phyloP scores from a whole-genome alignment of 768 basidiomycete species.

The Xerocomus potaroensis region DNA sequence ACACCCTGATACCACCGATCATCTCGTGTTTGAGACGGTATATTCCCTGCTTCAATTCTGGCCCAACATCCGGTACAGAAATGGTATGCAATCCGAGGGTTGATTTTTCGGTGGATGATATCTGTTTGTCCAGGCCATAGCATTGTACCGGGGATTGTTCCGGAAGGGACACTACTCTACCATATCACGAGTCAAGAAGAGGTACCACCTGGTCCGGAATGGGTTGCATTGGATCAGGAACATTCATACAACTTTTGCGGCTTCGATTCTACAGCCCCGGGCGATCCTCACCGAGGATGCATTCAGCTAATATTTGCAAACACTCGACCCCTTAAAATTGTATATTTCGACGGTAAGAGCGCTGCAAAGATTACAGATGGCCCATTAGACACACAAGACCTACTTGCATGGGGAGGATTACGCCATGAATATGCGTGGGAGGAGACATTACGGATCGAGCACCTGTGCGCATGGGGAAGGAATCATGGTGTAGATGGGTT shows the following conservation, averaged over 20 bases:
- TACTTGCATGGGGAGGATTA: conserved; percentile 29
- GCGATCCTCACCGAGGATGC: conserved; percentile 11
- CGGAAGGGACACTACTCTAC: conserved; percentile 31
- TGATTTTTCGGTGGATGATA: background rate
- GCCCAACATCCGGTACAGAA: conserved; percentile 17
- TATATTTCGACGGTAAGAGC: conserved; percentile 35
- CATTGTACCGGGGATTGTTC: conserved; percentile 30
- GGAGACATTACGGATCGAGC: conserved; percentile 23
- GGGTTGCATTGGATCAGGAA: conserved; percentile 31
- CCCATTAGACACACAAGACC: conserved; percentile 33
- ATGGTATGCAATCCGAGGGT: conserved; percentile 19
- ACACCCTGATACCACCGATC: conserved; percentile 26
- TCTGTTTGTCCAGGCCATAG: conserved; percentile 20
- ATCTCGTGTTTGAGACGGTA: conserved; percentile 30
- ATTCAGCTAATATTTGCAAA: conserved; percentile 10
- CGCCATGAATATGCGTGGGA: conserved; percentile 14
- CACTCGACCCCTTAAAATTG: conserved; percentile 25
- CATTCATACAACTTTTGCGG: conserved; percentile 37
- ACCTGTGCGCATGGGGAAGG: conserved; percentile 33
- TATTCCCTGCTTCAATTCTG: conserved; percentile 23
- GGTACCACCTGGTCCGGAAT: conserved; percentile 26
- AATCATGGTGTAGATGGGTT: conserved; percentile 32
- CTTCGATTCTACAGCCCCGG: background rate
- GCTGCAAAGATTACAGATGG: conserved; percentile 31
- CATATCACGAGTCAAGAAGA: conserved; percentile 18